Percentiles rank a stretch among this genome's conserved stretches.
These are phyloP conservation scores for Aspergillus japonicus DNA, from an alignment of 2,329 filamentous ascomycete species.

Conservation along the genomic window DNA sequence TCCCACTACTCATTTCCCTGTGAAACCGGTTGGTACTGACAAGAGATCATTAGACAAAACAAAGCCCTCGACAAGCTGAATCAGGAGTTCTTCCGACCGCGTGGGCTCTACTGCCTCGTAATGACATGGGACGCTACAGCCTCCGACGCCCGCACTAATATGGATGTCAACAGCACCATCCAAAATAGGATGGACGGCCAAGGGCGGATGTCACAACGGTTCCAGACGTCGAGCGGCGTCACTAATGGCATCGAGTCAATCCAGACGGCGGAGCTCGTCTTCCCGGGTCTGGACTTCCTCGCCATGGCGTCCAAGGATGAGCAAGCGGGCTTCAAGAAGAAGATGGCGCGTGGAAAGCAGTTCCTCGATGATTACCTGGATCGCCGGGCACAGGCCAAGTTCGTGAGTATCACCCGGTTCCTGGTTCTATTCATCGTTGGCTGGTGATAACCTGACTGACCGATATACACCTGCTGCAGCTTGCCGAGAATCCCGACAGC, in stretches of 20 bases:
- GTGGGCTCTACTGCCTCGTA: slow-evolving; percentile 9
- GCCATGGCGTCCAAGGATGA: background rate
- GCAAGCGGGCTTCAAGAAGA: background rate
- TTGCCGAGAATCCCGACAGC: slow-evolving; percentile 5
- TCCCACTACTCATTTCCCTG: no score
- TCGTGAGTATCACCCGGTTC: background rate
- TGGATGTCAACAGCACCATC: slow-evolving; percentile 4
- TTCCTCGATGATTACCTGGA: slow-evolving; percentile 10
- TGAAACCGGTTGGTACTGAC: background rate
- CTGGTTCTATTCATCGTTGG: background rate
- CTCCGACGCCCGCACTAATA: background rate
- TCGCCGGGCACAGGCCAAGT: slow-evolving; percentile 6
- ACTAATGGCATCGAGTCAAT: slow-evolving; percentile 2
- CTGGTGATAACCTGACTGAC: background rate
- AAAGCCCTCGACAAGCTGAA: slow-evolving; percentile 10
- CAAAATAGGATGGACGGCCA: background rate
- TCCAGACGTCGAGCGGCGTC: slow-evolving; percentile 1
- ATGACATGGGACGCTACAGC: slow-evolving; percentile 8
- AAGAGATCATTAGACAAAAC: background rate
- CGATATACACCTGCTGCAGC: background rate
- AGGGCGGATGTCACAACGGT: background rate
- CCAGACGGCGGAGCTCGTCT: slow-evolving; percentile 3
- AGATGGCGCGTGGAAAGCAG: slow-evolving; percentile 1
- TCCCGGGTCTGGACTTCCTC: slow-evolving; percentile 7
- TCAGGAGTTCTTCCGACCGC: slow-evolving; percentile 8